A percentile compares a stretch with the other conserved stretches of the same genome.
Conservation (phyloP, 2,329 filamentous ascomycete species). For the Penicillium corylophilum region DNA sequence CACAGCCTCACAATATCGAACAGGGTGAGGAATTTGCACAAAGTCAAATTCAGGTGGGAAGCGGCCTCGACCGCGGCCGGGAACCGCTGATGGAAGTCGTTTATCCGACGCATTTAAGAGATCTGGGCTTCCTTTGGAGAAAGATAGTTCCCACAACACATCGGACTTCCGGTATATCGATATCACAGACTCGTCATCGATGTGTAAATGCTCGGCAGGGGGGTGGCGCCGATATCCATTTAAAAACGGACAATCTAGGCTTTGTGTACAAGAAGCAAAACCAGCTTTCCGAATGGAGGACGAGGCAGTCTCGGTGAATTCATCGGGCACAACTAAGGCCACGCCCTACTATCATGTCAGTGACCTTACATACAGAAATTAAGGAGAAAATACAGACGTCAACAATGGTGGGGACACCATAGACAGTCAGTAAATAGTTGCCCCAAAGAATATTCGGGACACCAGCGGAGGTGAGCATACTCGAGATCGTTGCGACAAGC, state of each 20-base stretch:
- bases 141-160: conserved; percentile 15
- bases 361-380: no score
- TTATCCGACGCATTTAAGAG: conserved; percentile 19
- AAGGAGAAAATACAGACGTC: conserved; percentile 12
- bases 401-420: conserved; percentile 28
- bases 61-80: conserved; percentile 11
- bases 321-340: conserved; percentile 20
- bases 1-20: conserved; percentile 20
- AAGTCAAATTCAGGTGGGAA: conserved; percentile 7
- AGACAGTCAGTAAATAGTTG: conserved; percentile 31
- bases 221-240: background rate
- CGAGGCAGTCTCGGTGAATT: conserved; percentile 8
- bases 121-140: background rate
- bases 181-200: conserved; percentile 15
- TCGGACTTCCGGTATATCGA: conserved; percentile 22
- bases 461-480: conserved; percentile 15
- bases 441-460: conserved; percentile 31
- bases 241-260: conserved; percentile 6
- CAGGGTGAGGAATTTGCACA: conserved; percentile 17
- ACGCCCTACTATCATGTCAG: conserved; percentile 13
- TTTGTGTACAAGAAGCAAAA: conserved; percentile 15
- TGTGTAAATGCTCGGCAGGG: conserved; percentile 18
- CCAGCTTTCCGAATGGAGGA: conserved; percentile 11
- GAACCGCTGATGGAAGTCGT: conserved; percentile 10
- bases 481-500: conserved; percentile 21